These are phyloP conservation scores for Talaromyces sp. DNA, from an alignment of 2,329 filamentous ascomycete genomes.

Conservation along the genomic window DNA sequence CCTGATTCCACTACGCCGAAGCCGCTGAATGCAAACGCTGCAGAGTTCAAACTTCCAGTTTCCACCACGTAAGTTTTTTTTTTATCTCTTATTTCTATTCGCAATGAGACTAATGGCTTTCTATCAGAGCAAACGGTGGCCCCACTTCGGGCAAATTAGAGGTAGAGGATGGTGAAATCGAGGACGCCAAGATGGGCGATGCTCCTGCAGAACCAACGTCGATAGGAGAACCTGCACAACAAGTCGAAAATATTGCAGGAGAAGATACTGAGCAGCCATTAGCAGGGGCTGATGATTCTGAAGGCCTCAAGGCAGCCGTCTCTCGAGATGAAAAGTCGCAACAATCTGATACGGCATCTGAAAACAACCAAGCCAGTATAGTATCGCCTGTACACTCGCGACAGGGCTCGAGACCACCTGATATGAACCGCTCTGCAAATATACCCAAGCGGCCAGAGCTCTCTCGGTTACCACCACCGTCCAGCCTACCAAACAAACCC, in stretches of 20 bases:
- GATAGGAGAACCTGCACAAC: not conserved
- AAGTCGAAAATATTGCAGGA: not conserved
- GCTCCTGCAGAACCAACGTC: constrained; percentile 8
- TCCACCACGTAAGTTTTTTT: constrained; percentile 27
- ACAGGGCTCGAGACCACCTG: constrained; percentile 21
- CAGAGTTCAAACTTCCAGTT: constrained; percentile 34
- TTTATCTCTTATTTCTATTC: not conserved
- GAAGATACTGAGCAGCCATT: not conserved
- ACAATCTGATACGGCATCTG: constrained; percentile 6
- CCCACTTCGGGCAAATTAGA: constrained; percentile 26
- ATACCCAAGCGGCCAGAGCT: constrained; percentile 35
- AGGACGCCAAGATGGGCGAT: constrained; percentile 40
- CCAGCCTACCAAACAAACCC: constrained; percentile 30
- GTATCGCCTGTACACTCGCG: constrained; percentile 19
- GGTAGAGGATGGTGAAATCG: constrained; percentile 42
- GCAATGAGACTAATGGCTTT: not conserved
- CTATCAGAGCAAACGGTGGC: constrained; percentile 22
- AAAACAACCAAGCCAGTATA: constrained; percentile 13
- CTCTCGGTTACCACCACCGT: constrained; percentile 25
- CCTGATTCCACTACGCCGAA: constrained; percentile 27
- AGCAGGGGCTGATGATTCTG: not conserved
- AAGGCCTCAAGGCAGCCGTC: not conserved
- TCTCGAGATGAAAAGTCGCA: not conserved
- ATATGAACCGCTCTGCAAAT: constrained; percentile 23
- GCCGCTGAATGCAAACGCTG: constrained; percentile 34